These are phyloP conservation scores for Pleurotus tuber-regium DNA, from an alignment of 768 basidiomycete genomes.

Conservation along the genomic window DNA sequence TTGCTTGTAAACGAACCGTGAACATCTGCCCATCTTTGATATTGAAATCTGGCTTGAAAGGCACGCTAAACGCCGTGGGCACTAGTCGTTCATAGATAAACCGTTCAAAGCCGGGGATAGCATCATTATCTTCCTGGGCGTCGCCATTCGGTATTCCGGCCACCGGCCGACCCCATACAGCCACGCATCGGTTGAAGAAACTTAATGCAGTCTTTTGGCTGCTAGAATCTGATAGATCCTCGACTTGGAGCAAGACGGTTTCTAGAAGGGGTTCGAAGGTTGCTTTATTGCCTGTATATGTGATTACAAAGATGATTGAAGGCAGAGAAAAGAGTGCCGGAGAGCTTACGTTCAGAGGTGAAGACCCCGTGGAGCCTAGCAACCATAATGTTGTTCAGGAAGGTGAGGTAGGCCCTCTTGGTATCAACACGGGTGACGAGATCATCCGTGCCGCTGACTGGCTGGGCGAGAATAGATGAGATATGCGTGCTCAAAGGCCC, in stretches of 20 bases:
- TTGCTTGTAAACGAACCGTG: constrained; percentile 50
- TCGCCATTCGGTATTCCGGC: constrained; percentile 29
- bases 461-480: constrained; percentile 72
- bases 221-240: constrained; percentile 70
- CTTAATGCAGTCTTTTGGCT: constrained; percentile 79
- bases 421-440: constrained; percentile 74
- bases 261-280: constrained; percentile 77
- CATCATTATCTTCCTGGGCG: constrained; percentile 26
- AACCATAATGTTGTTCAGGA: constrained; percentile 79
- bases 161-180: constrained; percentile 62
- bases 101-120: constrained; percentile 86
- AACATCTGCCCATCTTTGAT: constrained; percentile 85
- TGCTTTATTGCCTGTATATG: constrained; percentile 36
- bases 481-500: constrained; percentile 86
- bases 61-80: constrained; percentile 78
- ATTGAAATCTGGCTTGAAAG: constrained; percentile 78
- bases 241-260: constrained; percentile 68
- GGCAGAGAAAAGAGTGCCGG: not conserved
- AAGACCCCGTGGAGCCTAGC: constrained; percentile 83
- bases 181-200: constrained; percentile 71
- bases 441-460: constrained; percentile 86
- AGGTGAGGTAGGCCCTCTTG: constrained; percentile 82
- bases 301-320: constrained; percentile 2
- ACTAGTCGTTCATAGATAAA: constrained; percentile 88
- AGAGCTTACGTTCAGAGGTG: constrained; percentile 77